Evolutionary conservation across 129 eudicot genomes (phyloP), one percentile per base, ranked within the genome.

Genomic region (Pseudognaphalium luteoalbum): DNA sequence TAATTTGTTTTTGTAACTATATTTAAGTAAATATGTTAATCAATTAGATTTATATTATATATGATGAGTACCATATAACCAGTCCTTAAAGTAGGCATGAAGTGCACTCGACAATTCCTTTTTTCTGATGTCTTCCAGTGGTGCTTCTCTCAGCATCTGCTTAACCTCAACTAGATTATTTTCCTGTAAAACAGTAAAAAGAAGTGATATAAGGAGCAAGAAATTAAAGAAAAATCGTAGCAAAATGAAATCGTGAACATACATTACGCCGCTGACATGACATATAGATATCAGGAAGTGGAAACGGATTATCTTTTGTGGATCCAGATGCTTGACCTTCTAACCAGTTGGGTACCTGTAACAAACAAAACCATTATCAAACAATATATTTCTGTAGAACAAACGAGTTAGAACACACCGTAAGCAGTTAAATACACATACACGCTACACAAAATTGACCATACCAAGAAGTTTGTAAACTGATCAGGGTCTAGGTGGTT

Each of bases 231-330:
- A 75, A 3, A 17, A 47, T 3, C 30, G 32, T 8, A 3, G 14
- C 4, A n/a, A 17, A 20, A 29, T 12, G 25, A 71, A 12, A 44
- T 56, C 29, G 29, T 4, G n/a, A 70, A 41, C 66, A 30, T 82
- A 91, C 99, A 72, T 87, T 95, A 89, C 86, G 87, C 65, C 80
- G 86, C 75, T 87, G 99, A 76, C 94, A 77, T 71, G 90, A 77
- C 89, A 87, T 34, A 76, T 95, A 95, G 68, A 83, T 87, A 75
- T 91, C 99, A 62, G 99, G 99, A 41, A 95, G 83, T 25, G 90
- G 88, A 86, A 95, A 95, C 47, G 99, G 99, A 68, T 95, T 95
- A 71, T 86, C 94, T 81, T 87, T 87, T n/a, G 97, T 95, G 64
- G 89, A 72, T 35, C 92, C 99, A 83, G 87, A 83, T 71, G 82